Conservation (phyloP, 1,139 yeast species). For the Geotrichum citri-aurantii region DNA sequence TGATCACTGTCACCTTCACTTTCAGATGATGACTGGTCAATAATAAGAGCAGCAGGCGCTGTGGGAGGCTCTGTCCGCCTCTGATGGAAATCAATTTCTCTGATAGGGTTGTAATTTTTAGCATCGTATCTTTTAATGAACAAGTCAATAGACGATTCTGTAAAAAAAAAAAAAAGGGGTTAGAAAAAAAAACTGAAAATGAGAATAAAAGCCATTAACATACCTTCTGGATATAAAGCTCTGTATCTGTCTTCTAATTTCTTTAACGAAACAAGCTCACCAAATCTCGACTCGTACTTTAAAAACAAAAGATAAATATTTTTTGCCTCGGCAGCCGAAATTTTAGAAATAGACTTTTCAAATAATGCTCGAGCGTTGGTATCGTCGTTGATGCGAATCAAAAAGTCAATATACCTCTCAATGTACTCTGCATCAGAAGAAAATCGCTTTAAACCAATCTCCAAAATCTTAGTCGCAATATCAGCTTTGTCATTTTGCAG, state of each 20-base stretch:
- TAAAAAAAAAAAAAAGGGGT: not conserved
- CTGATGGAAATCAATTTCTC: constrained; percentile 38
- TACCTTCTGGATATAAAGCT: constrained; percentile 53
- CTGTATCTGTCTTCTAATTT: constrained; percentile 62
- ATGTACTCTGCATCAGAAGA: constrained; percentile 52
- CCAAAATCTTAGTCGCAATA: constrained; percentile 73
- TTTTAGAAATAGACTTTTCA: constrained; percentile 54
- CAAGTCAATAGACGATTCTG: constrained; percentile 26
- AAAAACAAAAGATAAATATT: constrained; percentile 46
- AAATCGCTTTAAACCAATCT: constrained; percentile 66
- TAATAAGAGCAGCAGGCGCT: constrained; percentile 2
- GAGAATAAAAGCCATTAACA: not conserved
- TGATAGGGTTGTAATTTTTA: constrained; percentile 42
- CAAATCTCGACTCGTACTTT: constrained; percentile 50
- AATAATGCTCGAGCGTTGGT: constrained; percentile 78
- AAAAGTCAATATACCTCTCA: constrained; percentile 63
- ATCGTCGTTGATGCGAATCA: constrained; percentile 67
- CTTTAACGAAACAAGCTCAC: constrained; percentile 63
- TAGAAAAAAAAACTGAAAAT: not conserved
- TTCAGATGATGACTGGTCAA: constrained; percentile 7
- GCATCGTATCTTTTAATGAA: constrained; percentile 41
- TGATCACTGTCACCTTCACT: not conserved
- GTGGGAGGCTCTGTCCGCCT: not conserved
- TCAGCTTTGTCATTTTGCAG: constrained; percentile 54
- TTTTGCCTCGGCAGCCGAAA: constrained; percentile 37